Conservation (phyloP, 345 rosid species). For the Camelina laxa region DNA sequence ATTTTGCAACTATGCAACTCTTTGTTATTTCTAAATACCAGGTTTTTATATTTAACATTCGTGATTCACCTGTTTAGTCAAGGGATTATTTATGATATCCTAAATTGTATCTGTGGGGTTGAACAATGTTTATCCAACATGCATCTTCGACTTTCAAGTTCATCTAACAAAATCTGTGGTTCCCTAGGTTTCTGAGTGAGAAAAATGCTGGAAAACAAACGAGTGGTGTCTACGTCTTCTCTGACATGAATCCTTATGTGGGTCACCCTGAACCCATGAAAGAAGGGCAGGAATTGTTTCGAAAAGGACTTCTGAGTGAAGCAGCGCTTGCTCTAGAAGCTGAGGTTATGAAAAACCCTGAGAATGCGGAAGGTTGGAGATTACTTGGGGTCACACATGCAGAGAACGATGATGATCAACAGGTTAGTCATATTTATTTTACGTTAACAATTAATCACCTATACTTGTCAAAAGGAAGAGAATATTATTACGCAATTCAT, state of each 20-base stretch:
- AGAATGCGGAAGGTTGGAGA: conserved; percentile 99
- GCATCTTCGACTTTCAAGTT: conserved; percentile 22
- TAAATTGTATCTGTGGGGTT: conserved; percentile 13
- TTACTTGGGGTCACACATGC: conserved; percentile 98
- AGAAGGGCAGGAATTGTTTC: conserved; percentile 95
- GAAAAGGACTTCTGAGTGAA: conserved; percentile 98
- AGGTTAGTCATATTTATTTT: conserved; percentile 54
- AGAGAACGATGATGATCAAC: conserved; percentile 99
- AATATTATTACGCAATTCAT: neutral
- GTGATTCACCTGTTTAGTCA: conserved; percentile 9
- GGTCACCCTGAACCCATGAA: conserved; percentile 96
- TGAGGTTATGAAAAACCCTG: conserved; percentile 95
- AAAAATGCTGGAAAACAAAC: conserved; percentile 68
- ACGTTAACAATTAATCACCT: conserved; percentile 1
- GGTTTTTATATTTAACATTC: conserved; percentile 7
- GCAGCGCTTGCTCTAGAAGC: conserved; percentile 99
- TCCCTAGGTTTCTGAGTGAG: conserved; percentile 71
- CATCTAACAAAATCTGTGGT: conserved; percentile 21
- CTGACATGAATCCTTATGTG: conserved; percentile 99
- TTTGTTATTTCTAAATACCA: conserved; percentile 4
- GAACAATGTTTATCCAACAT: conserved; percentile 20
- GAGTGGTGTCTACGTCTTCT: conserved; percentile 92
- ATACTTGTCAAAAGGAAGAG: neutral
- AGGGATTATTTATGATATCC: conserved; percentile 6
- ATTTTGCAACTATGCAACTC: conserved; percentile 21